A percentile compares a stretch with the other conserved stretches of the same genome.
These are phyloP conservation scores for Malus orientalis DNA, from an alignment of 306 rosid genomes.

Conservation along the genomic window DNA sequence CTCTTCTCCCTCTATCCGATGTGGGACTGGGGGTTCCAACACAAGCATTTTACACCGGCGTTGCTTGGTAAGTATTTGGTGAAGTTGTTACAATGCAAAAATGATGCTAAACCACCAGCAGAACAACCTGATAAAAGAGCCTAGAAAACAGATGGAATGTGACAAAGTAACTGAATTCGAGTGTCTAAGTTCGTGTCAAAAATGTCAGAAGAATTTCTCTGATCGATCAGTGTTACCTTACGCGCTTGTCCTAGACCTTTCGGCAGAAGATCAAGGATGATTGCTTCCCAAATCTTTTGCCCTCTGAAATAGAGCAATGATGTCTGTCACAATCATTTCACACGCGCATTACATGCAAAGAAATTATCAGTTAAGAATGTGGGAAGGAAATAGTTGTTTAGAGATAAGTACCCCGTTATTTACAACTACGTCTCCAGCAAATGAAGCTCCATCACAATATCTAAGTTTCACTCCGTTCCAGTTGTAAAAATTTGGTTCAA, in stretches of 20 bases:
- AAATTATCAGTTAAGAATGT: background rate
- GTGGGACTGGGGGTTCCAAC: too few relatives aligned
- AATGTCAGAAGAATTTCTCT: background rate
- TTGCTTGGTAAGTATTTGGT: constrained; percentile 52
- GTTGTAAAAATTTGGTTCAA: constrained; percentile 72
- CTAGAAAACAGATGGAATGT: constrained; percentile 6
- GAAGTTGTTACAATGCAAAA: constrained; percentile 76
- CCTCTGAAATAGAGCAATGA: constrained; percentile 85
- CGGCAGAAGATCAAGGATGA: constrained; percentile 76
- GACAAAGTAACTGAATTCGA: background rate
- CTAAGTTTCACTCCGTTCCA: constrained; percentile 98
- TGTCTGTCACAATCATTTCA: constrained; percentile 43
- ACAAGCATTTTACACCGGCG: constrained; percentile 73
- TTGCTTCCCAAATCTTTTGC: constrained; percentile 91
- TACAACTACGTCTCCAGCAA: constrained; percentile 59
- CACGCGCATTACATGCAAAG: constrained; percentile 13
- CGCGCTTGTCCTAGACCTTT: constrained; percentile 67
- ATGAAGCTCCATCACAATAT: constrained; percentile 96
- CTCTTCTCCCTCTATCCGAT: too few relatives aligned
- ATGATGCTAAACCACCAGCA: constrained; percentile 91
- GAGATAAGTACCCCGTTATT: constrained; percentile 24
- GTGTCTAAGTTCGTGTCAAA: background rate
- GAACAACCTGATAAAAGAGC: constrained; percentile 96
- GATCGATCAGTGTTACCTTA: constrained; percentile 3
- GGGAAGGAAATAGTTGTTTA: background rate